Percentiles rank a stretch among this genome's conserved stretches.
Conservation (phyloP, 2,329 filamentous ascomycete genomes). For the Septoria petroselini region DNA sequence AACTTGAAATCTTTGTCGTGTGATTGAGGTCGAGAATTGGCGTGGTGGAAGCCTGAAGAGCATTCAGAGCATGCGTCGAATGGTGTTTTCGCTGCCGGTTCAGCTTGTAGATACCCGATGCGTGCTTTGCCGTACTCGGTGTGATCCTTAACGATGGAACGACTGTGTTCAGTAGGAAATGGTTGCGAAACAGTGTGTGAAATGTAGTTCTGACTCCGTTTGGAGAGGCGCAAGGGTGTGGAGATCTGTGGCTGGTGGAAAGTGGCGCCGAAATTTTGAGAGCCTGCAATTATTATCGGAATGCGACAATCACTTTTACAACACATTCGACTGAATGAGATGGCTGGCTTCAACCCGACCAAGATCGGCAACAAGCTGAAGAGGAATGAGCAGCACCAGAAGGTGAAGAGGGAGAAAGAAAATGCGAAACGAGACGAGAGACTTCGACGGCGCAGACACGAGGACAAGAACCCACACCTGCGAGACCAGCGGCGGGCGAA, state of each 20-base stretch:
- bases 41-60: constrained; percentile 7
- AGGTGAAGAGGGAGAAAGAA: constrained; percentile 73
- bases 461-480: constrained; percentile 76
- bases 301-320: not conserved
- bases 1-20: constrained; percentile 28
- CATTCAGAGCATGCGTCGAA: constrained; percentile 7
- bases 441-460: constrained; percentile 76
- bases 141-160: not conserved
- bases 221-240: constrained; percentile 7
- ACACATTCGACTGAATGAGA: constrained; percentile 15
- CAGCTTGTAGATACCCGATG: not conserved
- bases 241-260: constrained; percentile 8
- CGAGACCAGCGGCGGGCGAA: constrained; percentile 68
- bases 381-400: constrained; percentile 72
- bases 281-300: not conserved
- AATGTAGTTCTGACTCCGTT: constrained; percentile 3
- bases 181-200: too few species aligned
- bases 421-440: constrained; percentile 72
- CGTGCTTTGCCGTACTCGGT: not conserved
- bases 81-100: not conserved
- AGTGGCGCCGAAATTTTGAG: not conserved
- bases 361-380: constrained; percentile 60
- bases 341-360: constrained; percentile 33
- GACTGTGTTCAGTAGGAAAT: not conserved
- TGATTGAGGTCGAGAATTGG: constrained; percentile 21